Percentiles rank a stretch among this genome's conserved stretches.
phyloP scores from a whole-genome alignment of 2,329 filamentous ascomycete genomes.

The Dactylonectria macrodidyma region DNA sequence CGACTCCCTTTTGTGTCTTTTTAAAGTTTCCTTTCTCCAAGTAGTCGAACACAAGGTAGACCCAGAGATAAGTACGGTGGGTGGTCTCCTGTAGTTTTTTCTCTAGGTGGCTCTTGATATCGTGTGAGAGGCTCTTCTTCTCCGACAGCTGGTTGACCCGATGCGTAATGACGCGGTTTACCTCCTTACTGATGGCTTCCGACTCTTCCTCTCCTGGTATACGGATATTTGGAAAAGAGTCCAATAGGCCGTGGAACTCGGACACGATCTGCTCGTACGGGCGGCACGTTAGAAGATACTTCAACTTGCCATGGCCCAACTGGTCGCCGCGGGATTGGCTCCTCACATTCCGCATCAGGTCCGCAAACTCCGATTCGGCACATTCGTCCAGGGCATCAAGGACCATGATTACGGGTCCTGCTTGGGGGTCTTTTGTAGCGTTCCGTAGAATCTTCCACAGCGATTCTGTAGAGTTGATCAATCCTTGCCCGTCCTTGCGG shows the following conservation, averaged over 20 bases:
- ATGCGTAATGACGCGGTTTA: slow-evolving; percentile 53
- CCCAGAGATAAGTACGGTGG: slow-evolving; percentile 57
- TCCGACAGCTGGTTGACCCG: slow-evolving; percentile 42
- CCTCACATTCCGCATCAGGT: slow-evolving; percentile 35
- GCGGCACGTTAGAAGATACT: slow-evolving; percentile 26
- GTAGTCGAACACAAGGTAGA: slow-evolving; percentile 54
- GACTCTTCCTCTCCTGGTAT: slow-evolving; percentile 56
- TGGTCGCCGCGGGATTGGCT: slow-evolving; percentile 11
- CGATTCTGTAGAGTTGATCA: slow-evolving; percentile 33
- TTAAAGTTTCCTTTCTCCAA: slow-evolving; percentile 43
- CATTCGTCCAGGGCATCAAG: slow-evolving; percentile 60
- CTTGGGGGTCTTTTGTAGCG: slow-evolving; percentile 34
- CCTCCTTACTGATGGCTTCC: slow-evolving; percentile 53
- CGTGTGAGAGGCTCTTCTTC: slow-evolving; percentile 34
- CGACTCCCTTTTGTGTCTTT: slow-evolving; percentile 37
- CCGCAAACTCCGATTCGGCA: slow-evolving; percentile 36
- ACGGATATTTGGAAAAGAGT: slow-evolving; percentile 48
- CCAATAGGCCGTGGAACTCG: slow-evolving; percentile 40
- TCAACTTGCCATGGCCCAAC: slow-evolving; percentile 40
- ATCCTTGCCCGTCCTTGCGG: slow-evolving; percentile 42
- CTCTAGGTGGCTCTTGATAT: slow-evolving; percentile 34
- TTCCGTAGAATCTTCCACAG: slow-evolving; percentile 54
- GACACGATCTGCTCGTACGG: slow-evolving; percentile 51
- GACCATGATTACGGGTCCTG: slow-evolving; percentile 49
- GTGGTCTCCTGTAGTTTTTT: slow-evolving; percentile 5